Evolutionary conservation across 164 flowering plant genomes (phyloP), one percentile per base, ranked within the genome.

Genomic region (Dillenia suffruticosa): DNA sequence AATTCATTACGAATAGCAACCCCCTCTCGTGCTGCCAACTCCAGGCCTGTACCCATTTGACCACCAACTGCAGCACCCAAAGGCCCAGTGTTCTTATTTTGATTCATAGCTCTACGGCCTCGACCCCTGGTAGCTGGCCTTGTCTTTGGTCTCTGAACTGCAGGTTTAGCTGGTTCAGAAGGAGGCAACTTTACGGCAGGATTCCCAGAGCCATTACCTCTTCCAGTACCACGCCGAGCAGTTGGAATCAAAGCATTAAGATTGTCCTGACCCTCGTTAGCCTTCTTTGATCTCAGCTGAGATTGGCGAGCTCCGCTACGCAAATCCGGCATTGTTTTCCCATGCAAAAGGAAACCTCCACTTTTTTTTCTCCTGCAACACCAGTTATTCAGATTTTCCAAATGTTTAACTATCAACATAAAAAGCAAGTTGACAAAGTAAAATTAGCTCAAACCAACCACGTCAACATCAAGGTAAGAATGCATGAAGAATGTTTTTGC

Each of bases 241-340:
- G 75, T 49, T 58, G 77, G 70, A 59, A 47, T 58, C 58, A 76
- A 17, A 48, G 10, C 61, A 65, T 66, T 66, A 57, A 65, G 61
- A 67, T 49, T 24, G 13, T 79, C 72, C 19, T 74, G 64, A 52
- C 51, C 47, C 57, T 67, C 68, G 52, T 67, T 68, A 44, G 65
- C 61, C 70, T 72, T 78, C 62, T 76, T 76, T 57, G 70, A 74
- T 58, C 61, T 63, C 54, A 71, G 24, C 17, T 63, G 70, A 49
- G 63, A 46, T 56, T 77, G 74, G 13, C 76, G 74, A 59, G 68
- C 72, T 68, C 77, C 80, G 61, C 80, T 66, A 68, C 77, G 61
- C 63, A 74, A 67, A 70, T 76, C 77, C n/a, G 77, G 77, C 78
- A 76, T 78, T 58, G 66, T 78, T 59, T 67, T 61, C 63, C 76